Base-by-base conservation (phyloP, 108 stramenopile genomes). In the Discostella pseudostelligera region DNA sequence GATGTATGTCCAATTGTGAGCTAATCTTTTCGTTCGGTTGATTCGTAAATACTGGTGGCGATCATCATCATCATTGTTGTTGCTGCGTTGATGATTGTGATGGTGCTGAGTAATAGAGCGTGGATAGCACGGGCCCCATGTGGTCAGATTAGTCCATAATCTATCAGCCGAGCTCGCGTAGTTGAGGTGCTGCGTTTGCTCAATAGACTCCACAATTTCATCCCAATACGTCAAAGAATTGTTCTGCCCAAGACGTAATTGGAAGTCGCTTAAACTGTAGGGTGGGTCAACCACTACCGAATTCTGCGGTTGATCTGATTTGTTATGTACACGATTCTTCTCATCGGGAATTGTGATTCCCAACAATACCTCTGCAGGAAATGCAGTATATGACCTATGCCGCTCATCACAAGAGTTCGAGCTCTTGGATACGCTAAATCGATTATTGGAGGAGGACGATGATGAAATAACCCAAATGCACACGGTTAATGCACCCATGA, bases 111-210 rank as follows among this genome's bases (percentile, higher is more conserved):
- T 13, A 8, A n/a, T n/a, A 20, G 53, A 9, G 35, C 66, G 66
- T 36, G 62, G 62, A 57, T 70, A 70, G 44, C 76, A 78, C 5
- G 76, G 76, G 10, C 76, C 76, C 76, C 76, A 78, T 1, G 62
- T 51, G 1, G 63, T 19, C 26, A 77, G 17, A 32, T 43, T 57
- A 2, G 50, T 16, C 53, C 53, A 54, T 3, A 35, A 53, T 14
- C 25, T 13, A 35, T 35, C 24, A 25, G 21, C 25, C 22, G 4
- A 6, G 20, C 32, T 54, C 49, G 20, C 25, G 1, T 32, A 4
- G 32, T 32, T 32, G 32, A n/a, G n/a, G n/a, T 8, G n/a, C n/a
- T 43, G 42, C 3, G 42, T n/a, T 11, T 43, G 42, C 9, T 35
- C 53, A 14, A 54, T 54, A 22, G 53, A 26, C 53, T 26, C 28